phyloP scores from a whole-genome alignment of 345 rosid genomes.

The Litchi chinensis region DNA sequence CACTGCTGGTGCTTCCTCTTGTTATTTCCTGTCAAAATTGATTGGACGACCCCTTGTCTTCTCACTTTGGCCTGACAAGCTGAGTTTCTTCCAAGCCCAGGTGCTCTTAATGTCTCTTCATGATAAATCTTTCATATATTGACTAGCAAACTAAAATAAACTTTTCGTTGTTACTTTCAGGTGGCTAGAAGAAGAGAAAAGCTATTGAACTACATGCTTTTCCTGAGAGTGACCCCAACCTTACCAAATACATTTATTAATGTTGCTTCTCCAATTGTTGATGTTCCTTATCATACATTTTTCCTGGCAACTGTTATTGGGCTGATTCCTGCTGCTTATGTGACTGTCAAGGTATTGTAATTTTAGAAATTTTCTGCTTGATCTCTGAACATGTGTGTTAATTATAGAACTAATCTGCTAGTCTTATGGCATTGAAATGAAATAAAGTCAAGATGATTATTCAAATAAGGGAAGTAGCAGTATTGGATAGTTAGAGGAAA shows the following conservation, averaged over 20 bases:
- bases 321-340: conserved; percentile 87
- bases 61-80: conserved; percentile 90
- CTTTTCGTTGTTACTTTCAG: conserved; percentile 39
- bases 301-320: conserved; percentile 79
- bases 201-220: conserved; percentile 83
- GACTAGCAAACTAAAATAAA: conserved; percentile 9
- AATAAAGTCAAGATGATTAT: neutral
- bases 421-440: neutral
- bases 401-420: neutral
- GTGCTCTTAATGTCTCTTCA: conserved; percentile 34
- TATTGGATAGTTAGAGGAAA: neutral
- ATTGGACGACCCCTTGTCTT: conserved; percentile 83
- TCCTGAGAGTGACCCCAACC: conserved; percentile 89
- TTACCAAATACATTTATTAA: conserved; percentile 91
- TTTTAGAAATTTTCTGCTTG: neutral
- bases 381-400: neutral
- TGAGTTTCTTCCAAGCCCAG: conserved; percentile 89
- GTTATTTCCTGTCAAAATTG: conserved; percentile 80
- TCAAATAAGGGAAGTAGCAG: neutral
- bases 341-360: conserved; percentile 77
- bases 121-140: neutral
- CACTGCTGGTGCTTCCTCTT: conserved; percentile 97
- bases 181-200: conserved; percentile 72
- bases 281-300: conserved; percentile 90
- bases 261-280: conserved; percentile 89